These are phyloP conservation scores for Chrysanthemum makinoi DNA, from an alignment of 129 eudicot genomes.

Conservation along the genomic window DNA sequence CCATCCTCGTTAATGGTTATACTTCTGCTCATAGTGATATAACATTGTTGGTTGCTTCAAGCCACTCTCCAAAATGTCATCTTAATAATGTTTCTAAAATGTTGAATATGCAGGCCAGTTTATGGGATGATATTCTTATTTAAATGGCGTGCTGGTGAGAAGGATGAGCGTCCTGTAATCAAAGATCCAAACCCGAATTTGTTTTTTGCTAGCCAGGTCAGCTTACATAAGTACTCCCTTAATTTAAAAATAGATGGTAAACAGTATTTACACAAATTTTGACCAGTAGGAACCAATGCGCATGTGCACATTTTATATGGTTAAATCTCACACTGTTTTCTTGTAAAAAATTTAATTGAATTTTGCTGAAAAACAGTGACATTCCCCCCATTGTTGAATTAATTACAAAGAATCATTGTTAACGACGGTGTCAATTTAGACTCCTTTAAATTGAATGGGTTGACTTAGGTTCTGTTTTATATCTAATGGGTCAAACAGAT, in stretches of 20 bases:
- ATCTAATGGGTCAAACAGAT: too few relatives aligned
- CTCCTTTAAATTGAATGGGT: too few relatives aligned
- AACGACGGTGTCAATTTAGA: background rate
- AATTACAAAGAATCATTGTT: background rate
- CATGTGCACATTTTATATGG: slow-evolving; percentile 4
- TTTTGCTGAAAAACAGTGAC: background rate
- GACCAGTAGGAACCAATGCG: background rate
- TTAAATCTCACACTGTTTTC: background rate
- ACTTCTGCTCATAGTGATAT: slow-evolving; percentile 10
- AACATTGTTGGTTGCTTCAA: background rate
- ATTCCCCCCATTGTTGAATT: background rate
- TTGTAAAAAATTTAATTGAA: background rate
- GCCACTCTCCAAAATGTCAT: background rate
- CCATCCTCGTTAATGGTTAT: background rate
- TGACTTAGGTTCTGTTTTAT: too few relatives aligned
- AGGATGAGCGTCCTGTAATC: slow-evolving; percentile 86
- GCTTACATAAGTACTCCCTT: slow-evolving; percentile 3
- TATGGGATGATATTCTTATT: slow-evolving; percentile 90
- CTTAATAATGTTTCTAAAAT: slow-evolving; percentile 13
- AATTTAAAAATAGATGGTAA: background rate
- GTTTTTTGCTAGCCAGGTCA: slow-evolving; percentile 94
- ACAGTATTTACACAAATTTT: slow-evolving; percentile 10
- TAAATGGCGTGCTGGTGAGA: slow-evolving; percentile 98
- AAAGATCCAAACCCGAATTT: slow-evolving; percentile 93
- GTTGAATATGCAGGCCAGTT: slow-evolving; percentile 62